These are phyloP conservation scores for Hsuehochloa calcarea DNA, from an alignment of 176 grass and related monocot species.

Conservation along the genomic window DNA sequence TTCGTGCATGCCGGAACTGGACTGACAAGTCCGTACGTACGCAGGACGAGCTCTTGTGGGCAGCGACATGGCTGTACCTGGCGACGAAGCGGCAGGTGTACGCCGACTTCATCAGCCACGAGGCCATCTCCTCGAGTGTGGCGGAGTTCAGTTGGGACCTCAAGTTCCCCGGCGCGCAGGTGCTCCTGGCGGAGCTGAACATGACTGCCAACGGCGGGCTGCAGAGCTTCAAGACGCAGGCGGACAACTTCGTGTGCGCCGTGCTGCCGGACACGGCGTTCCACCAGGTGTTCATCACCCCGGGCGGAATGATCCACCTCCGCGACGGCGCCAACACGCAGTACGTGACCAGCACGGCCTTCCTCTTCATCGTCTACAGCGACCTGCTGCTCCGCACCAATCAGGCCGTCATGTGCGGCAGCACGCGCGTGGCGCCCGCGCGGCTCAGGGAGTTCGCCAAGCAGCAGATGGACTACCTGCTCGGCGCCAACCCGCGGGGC, in stretches of 20 bases:
- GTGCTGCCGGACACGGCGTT: conserved; percentile 76
- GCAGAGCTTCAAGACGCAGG: conserved; percentile 72
- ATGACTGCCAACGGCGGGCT: conserved; percentile 51
- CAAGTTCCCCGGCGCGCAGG: conserved; percentile 81
- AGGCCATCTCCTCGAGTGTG: conserved; percentile 76
- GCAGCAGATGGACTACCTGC: conserved; percentile 92
- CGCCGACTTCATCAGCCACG: conserved; percentile 61
- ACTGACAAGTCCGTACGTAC: background rate
- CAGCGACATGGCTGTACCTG: conserved; percentile 73
- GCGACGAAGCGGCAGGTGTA: conserved; percentile 68
- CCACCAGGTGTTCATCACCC: conserved; percentile 75
- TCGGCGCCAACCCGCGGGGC: conserved; percentile 68
- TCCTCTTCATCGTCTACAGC: conserved; percentile 68
- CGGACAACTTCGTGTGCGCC: conserved; percentile 84
- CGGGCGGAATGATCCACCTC: conserved; percentile 89
- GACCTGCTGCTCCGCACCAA: conserved; percentile 59
- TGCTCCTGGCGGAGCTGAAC: conserved; percentile 70
- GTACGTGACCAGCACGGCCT: conserved; percentile 76
- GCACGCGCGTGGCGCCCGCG: conserved; percentile 30
- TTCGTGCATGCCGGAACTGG: background rate
- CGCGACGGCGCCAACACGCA: conserved; percentile 94
- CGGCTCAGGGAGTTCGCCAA: conserved; percentile 72
- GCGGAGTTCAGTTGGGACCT: conserved; percentile 99
- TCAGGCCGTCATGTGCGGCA: conserved; percentile 66
- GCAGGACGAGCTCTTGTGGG: conserved; percentile 97